Conservation (phyloP, 352 stramenopile species). For the Globisporangium nodosum region DNA sequence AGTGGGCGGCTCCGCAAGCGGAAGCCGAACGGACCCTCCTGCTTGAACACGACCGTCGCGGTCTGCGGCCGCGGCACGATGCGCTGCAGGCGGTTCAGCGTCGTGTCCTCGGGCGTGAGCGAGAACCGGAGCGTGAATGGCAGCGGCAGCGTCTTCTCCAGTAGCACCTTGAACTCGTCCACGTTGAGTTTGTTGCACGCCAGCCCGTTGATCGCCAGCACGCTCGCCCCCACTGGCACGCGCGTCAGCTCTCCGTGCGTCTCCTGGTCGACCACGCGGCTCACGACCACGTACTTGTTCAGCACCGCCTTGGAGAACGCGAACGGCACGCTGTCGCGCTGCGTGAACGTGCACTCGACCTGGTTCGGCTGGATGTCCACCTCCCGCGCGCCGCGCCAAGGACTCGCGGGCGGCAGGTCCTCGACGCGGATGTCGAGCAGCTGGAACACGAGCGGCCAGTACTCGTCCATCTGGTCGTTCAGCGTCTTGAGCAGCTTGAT, state of each 20-base stretch:
- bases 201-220: slow-evolving; percentile 73
- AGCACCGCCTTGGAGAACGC: slow-evolving; percentile 63
- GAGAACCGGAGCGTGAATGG: slow-evolving; percentile 70
- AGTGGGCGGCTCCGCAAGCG: slow-evolving; percentile 70
- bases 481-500: slow-evolving; percentile 78
- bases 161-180: slow-evolving; percentile 48
- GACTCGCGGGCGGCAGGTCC: slow-evolving; percentile 65
- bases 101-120: slow-evolving; percentile 47
- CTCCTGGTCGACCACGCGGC: slow-evolving; percentile 37
- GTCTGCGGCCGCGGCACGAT: slow-evolving; percentile 44
- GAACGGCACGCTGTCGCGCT: slow-evolving; percentile 50
- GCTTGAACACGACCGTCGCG: slow-evolving; percentile 64
- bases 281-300: slow-evolving; percentile 66
- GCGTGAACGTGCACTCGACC: slow-evolving; percentile 51
- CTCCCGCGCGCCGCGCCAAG: slow-evolving; percentile 73
- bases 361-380: slow-evolving; percentile 67
- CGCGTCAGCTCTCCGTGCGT: slow-evolving; percentile 28
- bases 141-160: slow-evolving; percentile 38
- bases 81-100: slow-evolving; percentile 44
- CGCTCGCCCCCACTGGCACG: slow-evolving; percentile 48
- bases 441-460: slow-evolving; percentile 82
- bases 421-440: slow-evolving; percentile 74
- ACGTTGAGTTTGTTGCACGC: slow-evolving; percentile 69
- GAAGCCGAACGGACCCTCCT: slow-evolving; percentile 66
- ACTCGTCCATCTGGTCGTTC: slow-evolving; percentile 82